Percentiles rank a stretch among this genome's conserved stretches.
phyloP scores from a whole-genome alignment of 2,329 filamentous ascomycete species.

The Chalaropsis thielavioides region DNA sequence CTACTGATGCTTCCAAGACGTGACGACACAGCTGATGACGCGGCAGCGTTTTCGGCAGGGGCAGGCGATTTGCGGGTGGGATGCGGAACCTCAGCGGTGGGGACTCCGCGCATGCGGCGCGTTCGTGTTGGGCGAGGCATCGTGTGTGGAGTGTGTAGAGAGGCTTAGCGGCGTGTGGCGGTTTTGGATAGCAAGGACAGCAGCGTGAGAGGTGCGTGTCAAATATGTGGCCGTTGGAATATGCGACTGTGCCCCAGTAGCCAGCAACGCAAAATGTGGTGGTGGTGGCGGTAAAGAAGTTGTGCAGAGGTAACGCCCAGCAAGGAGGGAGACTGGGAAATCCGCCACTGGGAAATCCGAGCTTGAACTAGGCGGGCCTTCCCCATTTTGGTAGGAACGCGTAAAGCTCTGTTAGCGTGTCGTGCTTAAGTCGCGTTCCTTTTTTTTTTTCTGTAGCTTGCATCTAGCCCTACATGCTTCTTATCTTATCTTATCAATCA shows the following conservation, averaged over 20 bases:
- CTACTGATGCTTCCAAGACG: slow-evolving; percentile 12
- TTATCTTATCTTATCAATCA: slow-evolving; percentile 1
- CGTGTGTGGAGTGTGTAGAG: not conserved
- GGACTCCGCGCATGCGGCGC: slow-evolving; percentile 18
- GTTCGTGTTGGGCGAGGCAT: slow-evolving; percentile 19
- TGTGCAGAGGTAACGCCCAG: not conserved
- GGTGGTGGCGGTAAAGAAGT: not conserved
- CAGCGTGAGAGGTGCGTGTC: no score
- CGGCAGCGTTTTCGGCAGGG: not conserved
- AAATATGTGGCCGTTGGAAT: no score
- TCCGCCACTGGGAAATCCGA: not conserved
- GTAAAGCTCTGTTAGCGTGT: slow-evolving; percentile 10
- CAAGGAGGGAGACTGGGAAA: not conserved
- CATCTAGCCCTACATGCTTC: not conserved
- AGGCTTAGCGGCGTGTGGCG: not conserved
- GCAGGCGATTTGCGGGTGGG: not conserved
- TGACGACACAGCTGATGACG: slow-evolving; percentile 21
- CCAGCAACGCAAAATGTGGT: not conserved
- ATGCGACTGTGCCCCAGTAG: no score
- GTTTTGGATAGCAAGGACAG: no score
- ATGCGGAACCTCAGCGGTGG: slow-evolving; percentile 5
- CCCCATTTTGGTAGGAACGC: slow-evolving; percentile 13
- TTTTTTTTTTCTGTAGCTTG: not conserved
- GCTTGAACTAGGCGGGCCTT: not conserved
- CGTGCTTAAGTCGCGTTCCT: slow-evolving; percentile 1